phyloP scores from a whole-genome alignment of 176 grass and related monocot genomes.

The Bothriochloa decipiens region DNA sequence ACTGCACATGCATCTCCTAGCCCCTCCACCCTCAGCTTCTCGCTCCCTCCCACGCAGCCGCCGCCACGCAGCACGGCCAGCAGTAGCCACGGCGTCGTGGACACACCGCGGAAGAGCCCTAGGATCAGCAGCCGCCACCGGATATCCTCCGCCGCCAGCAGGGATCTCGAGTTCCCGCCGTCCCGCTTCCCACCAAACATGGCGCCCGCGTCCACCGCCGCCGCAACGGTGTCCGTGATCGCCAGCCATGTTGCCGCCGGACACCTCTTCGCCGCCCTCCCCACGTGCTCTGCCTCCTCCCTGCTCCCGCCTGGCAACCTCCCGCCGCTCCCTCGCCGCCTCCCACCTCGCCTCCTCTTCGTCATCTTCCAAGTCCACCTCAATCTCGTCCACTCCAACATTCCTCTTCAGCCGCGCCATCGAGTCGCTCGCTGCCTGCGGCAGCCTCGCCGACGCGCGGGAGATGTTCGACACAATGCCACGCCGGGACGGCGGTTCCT shows the following conservation, averaged over 20 bases:
- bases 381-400: slow-evolving; percentile 3
- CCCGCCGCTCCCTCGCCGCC: slow-evolving; percentile 44
- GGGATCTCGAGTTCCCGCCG: too few species aligned
- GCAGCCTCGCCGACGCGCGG: slow-evolving; percentile 60
- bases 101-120: too few species aligned
- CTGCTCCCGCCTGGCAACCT: slow-evolving; percentile 34
- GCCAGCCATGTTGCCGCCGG: slow-evolving; percentile 35
- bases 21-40: too few species aligned
- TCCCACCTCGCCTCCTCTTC: slow-evolving; percentile 40
- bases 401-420: slow-evolving; percentile 85
- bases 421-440: slow-evolving; percentile 57
- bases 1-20: too few species aligned
- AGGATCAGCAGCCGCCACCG: too few species aligned
- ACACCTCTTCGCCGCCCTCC: slow-evolving; percentile 43
- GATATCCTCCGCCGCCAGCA: too few species aligned
- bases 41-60: too few species aligned
- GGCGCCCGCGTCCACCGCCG: slow-evolving; percentile 28
- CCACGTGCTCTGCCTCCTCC: slow-evolving; percentile 10
- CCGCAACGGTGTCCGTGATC: slow-evolving; percentile 5
- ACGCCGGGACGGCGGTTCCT: slow-evolving; percentile 76
- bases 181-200: slow-evolving; percentile 31
- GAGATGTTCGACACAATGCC: slow-evolving; percentile 90
- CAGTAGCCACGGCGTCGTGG: too few species aligned
- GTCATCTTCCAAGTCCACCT: background rate
- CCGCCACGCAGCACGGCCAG: too few species aligned